Evolutionary conservation across 345 rosid species (phyloP).

Genomic region (Salix viminalis): DNA sequence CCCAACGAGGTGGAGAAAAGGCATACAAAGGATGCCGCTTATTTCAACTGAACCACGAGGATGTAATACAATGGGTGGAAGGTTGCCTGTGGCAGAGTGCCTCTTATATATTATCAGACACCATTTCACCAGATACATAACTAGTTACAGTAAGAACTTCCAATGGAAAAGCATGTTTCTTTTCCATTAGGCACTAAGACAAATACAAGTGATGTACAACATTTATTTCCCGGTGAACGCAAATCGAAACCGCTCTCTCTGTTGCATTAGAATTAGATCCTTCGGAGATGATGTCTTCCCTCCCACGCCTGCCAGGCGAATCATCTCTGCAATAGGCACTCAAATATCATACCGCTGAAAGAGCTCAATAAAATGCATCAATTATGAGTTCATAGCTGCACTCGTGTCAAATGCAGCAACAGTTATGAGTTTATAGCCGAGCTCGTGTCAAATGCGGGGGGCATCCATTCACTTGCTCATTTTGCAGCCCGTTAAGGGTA

Average conservation of each 20-base stretch:
- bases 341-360: not conserved
- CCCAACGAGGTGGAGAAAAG: not conserved
- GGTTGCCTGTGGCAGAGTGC: slow-evolving; percentile 11
- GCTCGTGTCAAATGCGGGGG: not conserved
- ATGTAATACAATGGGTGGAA: slow-evolving; percentile 7
- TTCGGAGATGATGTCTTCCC: slow-evolving; percentile 29
- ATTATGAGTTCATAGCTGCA: not conserved
- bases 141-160: slow-evolving; percentile 19
- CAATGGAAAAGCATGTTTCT: slow-evolving; percentile 21
- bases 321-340: slow-evolving; percentile 17
- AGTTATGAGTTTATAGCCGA: not conserved
- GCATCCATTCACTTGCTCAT: not conserved
- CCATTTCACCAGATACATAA: slow-evolving; percentile 14
- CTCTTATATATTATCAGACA: slow-evolving; percentile 28
- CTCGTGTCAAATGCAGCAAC: too few species aligned
- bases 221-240: slow-evolving; percentile 22
- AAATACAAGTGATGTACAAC: slow-evolving; percentile 22
- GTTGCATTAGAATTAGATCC: slow-evolving; percentile 16
- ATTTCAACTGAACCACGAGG: slow-evolving; percentile 7
- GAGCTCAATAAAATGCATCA: not conserved
- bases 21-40: slow-evolving; percentile 17
- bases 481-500: not conserved
- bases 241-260: slow-evolving; percentile 20
- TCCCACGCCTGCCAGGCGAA: slow-evolving; percentile 23
- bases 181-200: slow-evolving; percentile 21